Evolutionary conservation across 2,329 filamentous ascomycete species (phyloP).

Genomic region (Zymoseptoria crescenta): DNA sequence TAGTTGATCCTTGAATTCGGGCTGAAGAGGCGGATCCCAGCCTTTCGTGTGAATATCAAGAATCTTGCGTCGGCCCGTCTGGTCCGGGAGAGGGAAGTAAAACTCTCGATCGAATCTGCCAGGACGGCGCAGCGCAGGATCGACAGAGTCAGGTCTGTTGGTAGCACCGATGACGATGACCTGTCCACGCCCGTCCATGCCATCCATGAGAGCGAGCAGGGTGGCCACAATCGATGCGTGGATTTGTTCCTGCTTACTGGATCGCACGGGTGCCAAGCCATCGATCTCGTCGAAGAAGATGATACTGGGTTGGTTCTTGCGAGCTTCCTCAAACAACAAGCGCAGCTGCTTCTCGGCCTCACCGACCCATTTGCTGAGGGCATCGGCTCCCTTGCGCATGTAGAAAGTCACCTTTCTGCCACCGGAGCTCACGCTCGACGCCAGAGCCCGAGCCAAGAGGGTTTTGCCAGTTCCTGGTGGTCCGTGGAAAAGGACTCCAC

Average conservation of each 20-base stretch:
- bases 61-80: slow-evolving; percentile 72
- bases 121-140: slow-evolving; percentile 86
- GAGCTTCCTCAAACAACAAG: slow-evolving; percentile 87
- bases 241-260: slow-evolving; percentile 97
- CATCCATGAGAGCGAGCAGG: slow-evolving; percentile 88
- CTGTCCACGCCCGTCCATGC: slow-evolving; percentile 96
- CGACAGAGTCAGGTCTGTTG: slow-evolving; percentile 91
- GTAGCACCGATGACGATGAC: slow-evolving; percentile 99
- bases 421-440: slow-evolving; percentile 80
- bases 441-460: slow-evolving; percentile 83
- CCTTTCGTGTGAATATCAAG: slow-evolving; percentile 91
- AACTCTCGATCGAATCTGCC: slow-evolving; percentile 97
- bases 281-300: slow-evolving; percentile 99
- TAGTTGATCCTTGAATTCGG: slow-evolving; percentile 72
- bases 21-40: slow-evolving; percentile 71
- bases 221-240: slow-evolving; percentile 97
- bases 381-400: slow-evolving; percentile 98
- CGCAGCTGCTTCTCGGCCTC: slow-evolving; percentile 94
- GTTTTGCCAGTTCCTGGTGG: slow-evolving; percentile 98
- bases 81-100: slow-evolving; percentile 87
- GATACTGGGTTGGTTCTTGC: slow-evolving; percentile 93
- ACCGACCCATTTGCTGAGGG: slow-evolving; percentile 96
- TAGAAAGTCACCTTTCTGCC: slow-evolving; percentile 97
- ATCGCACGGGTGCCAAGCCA: slow-evolving; percentile 87
- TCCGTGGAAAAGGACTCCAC: slow-evolving; percentile 93